phyloP scores from a whole-genome alignment of 1,139 yeast species.

The Yamadazyma triangularis region DNA sequence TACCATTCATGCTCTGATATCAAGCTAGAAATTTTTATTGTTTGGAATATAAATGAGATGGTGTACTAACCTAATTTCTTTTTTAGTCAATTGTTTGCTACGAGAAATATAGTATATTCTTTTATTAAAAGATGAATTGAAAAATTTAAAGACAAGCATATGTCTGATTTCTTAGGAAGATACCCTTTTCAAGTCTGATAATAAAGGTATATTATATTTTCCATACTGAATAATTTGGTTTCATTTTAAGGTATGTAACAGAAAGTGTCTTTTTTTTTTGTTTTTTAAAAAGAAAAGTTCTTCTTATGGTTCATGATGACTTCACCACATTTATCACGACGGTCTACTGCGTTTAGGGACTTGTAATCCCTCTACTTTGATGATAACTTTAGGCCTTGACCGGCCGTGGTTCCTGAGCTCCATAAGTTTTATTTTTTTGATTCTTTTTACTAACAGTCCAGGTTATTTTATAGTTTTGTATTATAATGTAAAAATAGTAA shows the following conservation, averaged over 20 bases:
- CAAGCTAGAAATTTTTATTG: constrained; percentile 9
- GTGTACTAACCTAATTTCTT: constrained; percentile 13
- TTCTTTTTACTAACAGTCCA: constrained; percentile 1
- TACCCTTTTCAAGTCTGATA: constrained; percentile 64
- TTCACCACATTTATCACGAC: constrained; percentile 94
- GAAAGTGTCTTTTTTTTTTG: constrained; percentile 96
- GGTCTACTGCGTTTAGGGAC: constrained; percentile 95
- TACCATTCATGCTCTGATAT: constrained; percentile 98
- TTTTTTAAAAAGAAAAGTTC: constrained; percentile 97
- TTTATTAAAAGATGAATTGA: constrained; percentile 61
- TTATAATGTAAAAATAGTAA: no score
- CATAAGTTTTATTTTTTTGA: neutral
- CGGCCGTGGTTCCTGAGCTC: constrained; percentile 88
- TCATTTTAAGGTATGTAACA: constrained; percentile 72
- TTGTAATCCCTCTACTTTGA: constrained; percentile 78
- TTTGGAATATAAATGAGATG: constrained; percentile 62
- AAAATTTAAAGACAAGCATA: constrained; percentile 91
- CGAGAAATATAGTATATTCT: constrained; percentile 13
- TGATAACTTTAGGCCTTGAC: constrained; percentile 95
- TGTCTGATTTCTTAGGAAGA: constrained; percentile 84
- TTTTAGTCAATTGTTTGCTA: constrained; percentile 9
- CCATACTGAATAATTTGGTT: constrained; percentile 7
- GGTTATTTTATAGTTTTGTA: neutral
- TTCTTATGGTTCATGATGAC: constrained; percentile 70
- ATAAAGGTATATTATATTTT: constrained; percentile 11